Base-by-base conservation (phyloP, 2,329 filamentous ascomycete genomes). In the Huntiella savannae region DNA sequence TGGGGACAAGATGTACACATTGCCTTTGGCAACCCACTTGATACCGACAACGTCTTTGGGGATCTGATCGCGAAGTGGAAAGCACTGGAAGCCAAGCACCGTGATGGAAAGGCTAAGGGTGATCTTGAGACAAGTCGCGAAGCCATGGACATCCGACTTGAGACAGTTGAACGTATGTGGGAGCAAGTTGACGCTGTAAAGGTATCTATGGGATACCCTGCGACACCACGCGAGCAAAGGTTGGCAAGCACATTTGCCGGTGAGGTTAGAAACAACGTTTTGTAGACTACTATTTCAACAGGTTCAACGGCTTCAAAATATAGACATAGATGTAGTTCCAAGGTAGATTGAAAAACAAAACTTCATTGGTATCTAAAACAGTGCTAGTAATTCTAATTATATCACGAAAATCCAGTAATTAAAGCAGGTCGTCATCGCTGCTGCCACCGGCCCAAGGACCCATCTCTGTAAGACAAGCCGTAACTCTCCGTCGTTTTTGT, bases 171-270 rank as follows among this genome's bases (percentile, higher is more conserved):
- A 59, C 71, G 79, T 49, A 75, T 96, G 33, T 71, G 91, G 42
- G 71, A 81, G 47, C 81, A 92, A 58, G 79, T 98, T 2, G 62
- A 88, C 44, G 83, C 84, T 55, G 69, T 96, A 16, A 71, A 88
- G 51, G 69, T 74, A 52, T 70, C 70, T 39, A 64, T 81, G 49
- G 87, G 86, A 1, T 75, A 81, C 51, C 73, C 81, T 1, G 85
- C 93, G 50, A 80, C 92, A 53, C 83, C 93, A 54, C 77, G 82
- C 0, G 78, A 81, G 53, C 71, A 77, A 41, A 80, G 77, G 6
- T 62, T 87, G 22, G 84, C 82, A 0, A 82, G 88, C 60, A 94
- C 86, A 1, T 96, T 84, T 79, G 66, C 71, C 2, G 63, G 63
- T 42, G 70, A 73, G 50, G 39, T 48, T 33, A 35, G 38, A 22